phyloP scores from a whole-genome alignment of 2,329 filamentous ascomycete genomes.

The Talaromyces albobiverticillius region DNA sequence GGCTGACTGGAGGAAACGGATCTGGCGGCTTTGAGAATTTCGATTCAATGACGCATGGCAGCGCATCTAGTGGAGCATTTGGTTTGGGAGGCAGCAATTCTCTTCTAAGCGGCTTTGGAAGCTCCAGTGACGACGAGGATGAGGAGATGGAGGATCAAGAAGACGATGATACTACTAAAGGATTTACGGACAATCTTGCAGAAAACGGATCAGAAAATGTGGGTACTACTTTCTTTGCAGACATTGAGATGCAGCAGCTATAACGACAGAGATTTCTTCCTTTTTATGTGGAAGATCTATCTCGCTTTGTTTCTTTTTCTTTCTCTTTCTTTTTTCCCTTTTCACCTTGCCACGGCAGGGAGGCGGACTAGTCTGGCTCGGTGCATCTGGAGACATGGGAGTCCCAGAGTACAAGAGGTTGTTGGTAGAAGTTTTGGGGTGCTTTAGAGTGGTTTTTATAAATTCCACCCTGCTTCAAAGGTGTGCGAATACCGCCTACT shows the following conservation, averaged over 20 bases:
- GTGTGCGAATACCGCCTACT: conserved; percentile 6
- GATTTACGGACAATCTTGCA: conserved; percentile 36
- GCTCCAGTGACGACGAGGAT: conserved; percentile 93
- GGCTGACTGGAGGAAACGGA: conserved; percentile 64
- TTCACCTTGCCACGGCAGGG: conserved; percentile 8
- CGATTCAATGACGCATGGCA: conserved; percentile 64
- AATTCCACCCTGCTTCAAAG: neutral
- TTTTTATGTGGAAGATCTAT: conserved; percentile 14
- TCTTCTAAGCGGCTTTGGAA: conserved; percentile 85
- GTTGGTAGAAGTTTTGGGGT: conserved; percentile 7
- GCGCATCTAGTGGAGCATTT: conserved; percentile 68
- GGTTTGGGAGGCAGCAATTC: conserved; percentile 63
- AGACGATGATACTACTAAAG: conserved; percentile 56
- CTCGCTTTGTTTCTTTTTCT: neutral
- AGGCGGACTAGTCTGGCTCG: conserved; percentile 6
- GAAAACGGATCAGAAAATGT: conserved; percentile 62
- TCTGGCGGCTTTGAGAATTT: conserved; percentile 57
- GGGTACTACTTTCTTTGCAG: conserved; percentile 61
- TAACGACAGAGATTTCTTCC: conserved; percentile 31
- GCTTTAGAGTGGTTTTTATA: neutral
- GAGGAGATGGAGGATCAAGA: conserved; percentile 75
- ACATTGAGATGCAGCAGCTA: conserved; percentile 60
- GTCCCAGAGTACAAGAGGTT: conserved; percentile 21
- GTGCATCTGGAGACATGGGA: conserved; percentile 6
- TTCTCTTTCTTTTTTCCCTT: neutral